Conservation (phyloP, 306 rosid species). For the Dryas alaskensis region DNA sequence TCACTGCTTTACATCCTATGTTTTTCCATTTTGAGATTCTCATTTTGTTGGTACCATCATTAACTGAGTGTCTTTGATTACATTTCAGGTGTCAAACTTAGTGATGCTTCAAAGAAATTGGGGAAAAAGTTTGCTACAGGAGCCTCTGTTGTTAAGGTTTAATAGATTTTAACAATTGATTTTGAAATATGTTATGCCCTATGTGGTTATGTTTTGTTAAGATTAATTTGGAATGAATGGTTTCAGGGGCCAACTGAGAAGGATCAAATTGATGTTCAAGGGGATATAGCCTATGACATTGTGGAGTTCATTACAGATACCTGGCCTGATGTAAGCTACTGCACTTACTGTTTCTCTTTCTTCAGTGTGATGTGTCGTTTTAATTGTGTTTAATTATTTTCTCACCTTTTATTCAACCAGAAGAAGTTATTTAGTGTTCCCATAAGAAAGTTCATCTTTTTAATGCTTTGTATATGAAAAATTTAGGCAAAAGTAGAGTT, state of each 20-base stretch:
- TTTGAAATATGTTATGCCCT: constrained; percentile 17
- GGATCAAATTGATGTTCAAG: constrained; percentile 99
- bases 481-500: neutral
- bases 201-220: constrained; percentile 24
- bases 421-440: neutral
- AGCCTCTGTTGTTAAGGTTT: constrained; percentile 97
- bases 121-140: constrained; percentile 99
- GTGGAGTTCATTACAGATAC: constrained; percentile 93
- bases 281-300: constrained; percentile 86
- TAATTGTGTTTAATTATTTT: neutral
- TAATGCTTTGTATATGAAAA: neutral
- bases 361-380: constrained; percentile 1
- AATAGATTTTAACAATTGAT: constrained; percentile 6
- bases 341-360: constrained; percentile 2
- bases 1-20: constrained; percentile 8
- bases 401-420: neutral
- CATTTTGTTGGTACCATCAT: constrained; percentile 5
- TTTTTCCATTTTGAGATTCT: constrained; percentile 5
- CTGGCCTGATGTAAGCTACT: constrained; percentile 84
- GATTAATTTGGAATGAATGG: constrained; percentile 32
- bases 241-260: constrained; percentile 96
- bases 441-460: neutral
- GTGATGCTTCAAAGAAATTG: constrained; percentile 97
- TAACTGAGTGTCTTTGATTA: constrained; percentile 20
- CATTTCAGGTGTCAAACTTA: constrained; percentile 80